Base-by-base conservation (phyloP, 2,329 filamentous ascomycete species). In the Rasamsonia emersonii region DNA sequence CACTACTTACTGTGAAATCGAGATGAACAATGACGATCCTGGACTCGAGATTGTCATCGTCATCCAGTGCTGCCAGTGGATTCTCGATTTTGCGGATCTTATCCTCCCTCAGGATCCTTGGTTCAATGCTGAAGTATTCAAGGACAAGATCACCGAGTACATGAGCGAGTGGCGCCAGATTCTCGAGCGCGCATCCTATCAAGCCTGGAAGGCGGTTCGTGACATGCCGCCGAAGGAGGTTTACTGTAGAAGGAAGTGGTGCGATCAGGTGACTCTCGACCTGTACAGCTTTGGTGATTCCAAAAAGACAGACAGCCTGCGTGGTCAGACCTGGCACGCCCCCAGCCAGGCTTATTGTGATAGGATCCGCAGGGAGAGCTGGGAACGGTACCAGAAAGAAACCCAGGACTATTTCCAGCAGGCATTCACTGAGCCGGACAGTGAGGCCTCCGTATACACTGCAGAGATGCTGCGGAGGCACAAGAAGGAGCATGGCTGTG, bases 41-140 rank as follows among this genome's bases (percentile, higher is more conserved):
- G 54, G 53, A 3, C 32, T 58, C 41, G 55, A 59, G 28, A 38
- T 57, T 8, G 45, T 56, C 8, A 43, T 59, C 26, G 35, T 34
- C 5, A 46, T 54, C 18, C 34, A 47, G 16, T 55, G 50, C 25
- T 43, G 46, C 13, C 53, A 55, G 32, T 58, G 52, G 34, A 32
- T 56, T 2, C 18, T 44, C 9, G 55, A 58, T 24, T 46, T 46
- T 16, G 41, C 43, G 3, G 50, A 50, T 9, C 33, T 40, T 9
- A 29, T 50, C 15, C 42, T 46, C 16, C 24, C 41, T 2, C 16
- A 46, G 1, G 36, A 38, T 7, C 31, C 28, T 3, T 20, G 31
- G 7, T 26, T 17, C 11, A 28, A 28, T 9, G 32, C 32, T 2
- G 33, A 37, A 9, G 9, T 9, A 11, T 35, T 46, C 23, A 38